A percentile compares a stretch with the other conserved stretches of the same genome.
Conservation (phyloP, 2,329 filamentous ascomycete genomes). For the Fusarium foetens region DNA sequence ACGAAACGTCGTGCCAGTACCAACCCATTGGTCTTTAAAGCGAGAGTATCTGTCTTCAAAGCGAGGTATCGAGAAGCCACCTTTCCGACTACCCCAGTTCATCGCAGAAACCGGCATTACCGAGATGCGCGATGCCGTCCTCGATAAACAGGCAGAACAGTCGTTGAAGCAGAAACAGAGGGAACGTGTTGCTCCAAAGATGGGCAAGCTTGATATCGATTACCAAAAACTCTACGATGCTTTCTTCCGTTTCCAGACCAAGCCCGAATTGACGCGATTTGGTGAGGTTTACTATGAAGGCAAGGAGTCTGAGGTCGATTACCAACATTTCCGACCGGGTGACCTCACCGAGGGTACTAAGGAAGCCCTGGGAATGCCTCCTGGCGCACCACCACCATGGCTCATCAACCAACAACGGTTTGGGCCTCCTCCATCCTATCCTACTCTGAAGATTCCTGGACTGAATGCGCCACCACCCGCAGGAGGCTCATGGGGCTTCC, state of each 20-base stretch:
- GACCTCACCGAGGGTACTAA: constrained; percentile 90
- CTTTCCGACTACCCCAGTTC: constrained; percentile 93
- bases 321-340: constrained; percentile 88
- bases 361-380: constrained; percentile 92
- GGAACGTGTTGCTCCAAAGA: constrained; percentile 92
- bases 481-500: constrained; percentile 93
- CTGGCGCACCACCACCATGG: constrained; percentile 94
- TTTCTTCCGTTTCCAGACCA: constrained; percentile 97
- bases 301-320: constrained; percentile 96
- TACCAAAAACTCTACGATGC: constrained; percentile 98
- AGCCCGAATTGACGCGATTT: constrained; percentile 91
- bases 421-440: constrained; percentile 93
- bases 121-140: constrained; percentile 95
- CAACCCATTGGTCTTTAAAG: constrained; percentile 93
- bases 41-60: constrained; percentile 97
- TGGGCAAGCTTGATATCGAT: constrained; percentile 97
- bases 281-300: constrained; percentile 99
- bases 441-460: constrained; percentile 92
- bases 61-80: constrained; percentile 93
- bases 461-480: constrained; percentile 92
- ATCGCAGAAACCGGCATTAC: constrained; percentile 97
- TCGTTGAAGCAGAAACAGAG: constrained; percentile 94
- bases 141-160: constrained; percentile 95
- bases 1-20: constrained; percentile 94
- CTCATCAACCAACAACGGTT: constrained; percentile 96